Evolutionary conservation across 1,284 basidiomycete genomes (phyloP), one percentile per base, ranked within the genome.

Genomic region (Tylopilus sp.): DNA sequence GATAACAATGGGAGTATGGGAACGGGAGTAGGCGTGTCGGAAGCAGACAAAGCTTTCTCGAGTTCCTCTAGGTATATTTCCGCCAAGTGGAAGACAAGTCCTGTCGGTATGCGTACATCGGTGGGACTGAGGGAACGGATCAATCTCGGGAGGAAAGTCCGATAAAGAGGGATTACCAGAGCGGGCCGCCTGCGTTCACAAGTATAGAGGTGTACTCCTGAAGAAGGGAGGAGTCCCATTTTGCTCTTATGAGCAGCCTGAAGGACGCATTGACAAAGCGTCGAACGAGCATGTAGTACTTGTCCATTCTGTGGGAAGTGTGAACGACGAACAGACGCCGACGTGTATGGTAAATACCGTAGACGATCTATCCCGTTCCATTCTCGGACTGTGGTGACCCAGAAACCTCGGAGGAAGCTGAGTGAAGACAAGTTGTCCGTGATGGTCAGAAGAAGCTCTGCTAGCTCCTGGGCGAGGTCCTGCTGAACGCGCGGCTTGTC

Each of bases 401-500:
- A 99, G 77, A 99, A 99, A 0, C 94, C 95, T 44, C 87, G 85
- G 57, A 98, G 81, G 77, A 98, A 98, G 12, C 83, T 85, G 19
- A 98, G 77, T 0, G 95, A 89, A 3, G 89, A 86, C 8, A 83
- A 63, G 0, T 86, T 81, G 39, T 83, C 86, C 8, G 89, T 81
- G 66, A 96, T 94, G 13, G 83, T 86, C 39, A 98, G 81, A 7
- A 95, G 73, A 44, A 99, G 84, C 65, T 95, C 90, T 15, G 97
- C 91, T 32, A 99, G 82, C 73, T 97, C 95, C 13, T 86, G 83
- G 0, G 97, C 96, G 10, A 99, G 87, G 6, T 91, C 91, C 79
- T 99, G 98, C 78, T 99, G 97, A 7, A 99, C 92, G 5, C 97
- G 85, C 9, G 97, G 97, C 79, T 99, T 99, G 82, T 99, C 97